phyloP scores from a whole-genome alignment of 2,329 filamentous ascomycete species.

The Alternaria dauci region DNA sequence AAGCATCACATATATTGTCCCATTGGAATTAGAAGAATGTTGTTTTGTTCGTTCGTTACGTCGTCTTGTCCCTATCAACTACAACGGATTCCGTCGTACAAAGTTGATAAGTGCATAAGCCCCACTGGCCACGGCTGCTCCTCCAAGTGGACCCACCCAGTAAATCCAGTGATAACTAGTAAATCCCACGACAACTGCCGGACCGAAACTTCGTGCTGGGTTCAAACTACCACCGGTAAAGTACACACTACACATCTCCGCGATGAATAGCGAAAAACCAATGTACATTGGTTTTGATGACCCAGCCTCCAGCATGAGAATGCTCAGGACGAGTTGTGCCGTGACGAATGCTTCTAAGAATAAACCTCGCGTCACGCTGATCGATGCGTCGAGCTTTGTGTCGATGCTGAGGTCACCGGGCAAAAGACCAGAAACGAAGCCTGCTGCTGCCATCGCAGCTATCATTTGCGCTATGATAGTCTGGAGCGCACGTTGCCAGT shows the following conservation, averaged over 20 bases:
- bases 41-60: not conserved
- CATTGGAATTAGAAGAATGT: not conserved
- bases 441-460: slow-evolving; percentile 41
- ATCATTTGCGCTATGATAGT: slow-evolving; percentile 41
- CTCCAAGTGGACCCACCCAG: slow-evolving; percentile 56
- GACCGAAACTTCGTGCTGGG: slow-evolving; percentile 57
- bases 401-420: slow-evolving; percentile 38
- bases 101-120: slow-evolving; percentile 57
- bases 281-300: slow-evolving; percentile 75
- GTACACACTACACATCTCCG: slow-evolving; percentile 59
- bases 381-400: slow-evolving; percentile 32
- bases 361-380: slow-evolving; percentile 36
- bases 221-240: slow-evolving; percentile 58
- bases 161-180: slow-evolving; percentile 48
- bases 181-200: slow-evolving; percentile 54
- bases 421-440: slow-evolving; percentile 41
- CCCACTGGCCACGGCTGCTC: slow-evolving; percentile 55
- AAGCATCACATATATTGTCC: not conserved
- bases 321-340: slow-evolving; percentile 46
- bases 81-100: slow-evolving; percentile 12
- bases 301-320: slow-evolving; percentile 66
- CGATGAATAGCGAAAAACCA: slow-evolving; percentile 73
- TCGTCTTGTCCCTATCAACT: slow-evolving; percentile 8
- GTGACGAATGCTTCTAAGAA: slow-evolving; percentile 47
- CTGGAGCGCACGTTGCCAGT: slow-evolving; percentile 33